Base-by-base conservation (phyloP, 768 basidiomycete species). In the Boletus eberwhitei region DNA sequence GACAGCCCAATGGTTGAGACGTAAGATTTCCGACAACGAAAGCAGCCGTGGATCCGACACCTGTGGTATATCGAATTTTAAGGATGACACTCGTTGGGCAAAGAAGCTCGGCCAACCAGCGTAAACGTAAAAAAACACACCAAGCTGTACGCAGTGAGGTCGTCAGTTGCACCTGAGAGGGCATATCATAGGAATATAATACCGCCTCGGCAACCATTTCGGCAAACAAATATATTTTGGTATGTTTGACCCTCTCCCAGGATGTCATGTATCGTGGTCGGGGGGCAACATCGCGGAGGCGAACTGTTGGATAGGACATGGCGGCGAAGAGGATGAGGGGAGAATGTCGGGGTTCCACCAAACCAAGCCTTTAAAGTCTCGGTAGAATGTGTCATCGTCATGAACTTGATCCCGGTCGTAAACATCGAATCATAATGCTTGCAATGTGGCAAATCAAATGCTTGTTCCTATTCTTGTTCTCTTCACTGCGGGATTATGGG, bases 121-220 rank as follows among this genome's bases (percentile, higher is more conserved):
- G 53, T 79, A 82, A 24, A 77, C 76, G 62, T 84, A 86, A 56
- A 87, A 69, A 65, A 85, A 86, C 16, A 81, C 82, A 13, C 85
- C 85, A 36, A 83, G 49, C 84, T 85, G 55, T 17, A 34, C 4
- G 49, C 19, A 52, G 19, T 16, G 37, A 34, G 45, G 46, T 50
- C 19, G 35, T 56, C 54, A 54, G 61, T 24, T n/a, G n/a, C 19
- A 14, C n/a, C 0, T 34, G 43, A 38, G 22, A 40, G 35, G 8
- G 21, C 11, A 35, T 19, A 46, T 19, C 19, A 48, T 4, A n/a
- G 31, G 21, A 36, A 50, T 32, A 1, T 8, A 68, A 65, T 53
- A 86, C 84, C 60, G 74, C 70, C 68, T 89, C 87, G 9, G 85
- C 85, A 38, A 86, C 71, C 59, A 80, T 75, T 64, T 89, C 83